Percentiles rank a stretch among this genome's conserved stretches.
phyloP scores from a whole-genome alignment of 805 yeast species.

The Danielozyma ontarioensis region DNA sequence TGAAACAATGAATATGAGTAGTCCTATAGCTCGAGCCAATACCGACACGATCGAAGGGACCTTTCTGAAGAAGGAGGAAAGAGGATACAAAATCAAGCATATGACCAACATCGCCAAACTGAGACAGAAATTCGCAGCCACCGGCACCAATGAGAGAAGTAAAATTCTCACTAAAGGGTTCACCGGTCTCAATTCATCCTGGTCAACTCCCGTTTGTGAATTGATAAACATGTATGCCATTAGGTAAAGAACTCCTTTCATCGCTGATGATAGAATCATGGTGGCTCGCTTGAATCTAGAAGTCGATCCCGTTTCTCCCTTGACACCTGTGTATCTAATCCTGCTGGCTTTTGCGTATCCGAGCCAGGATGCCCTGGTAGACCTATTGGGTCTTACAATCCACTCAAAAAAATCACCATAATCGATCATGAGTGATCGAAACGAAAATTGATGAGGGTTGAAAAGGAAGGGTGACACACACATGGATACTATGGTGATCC shows the following conservation, averaged over 20 bases:
- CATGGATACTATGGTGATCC: slow-evolving; percentile 43
- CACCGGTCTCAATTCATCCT: too few relatives aligned
- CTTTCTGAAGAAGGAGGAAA: slow-evolving; percentile 23
- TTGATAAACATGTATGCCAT: slow-evolving; percentile 77
- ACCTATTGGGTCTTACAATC: slow-evolving; percentile 70
- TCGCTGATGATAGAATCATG: slow-evolving; percentile 1
- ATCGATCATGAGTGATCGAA: slow-evolving; percentile 44
- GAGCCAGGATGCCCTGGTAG: slow-evolving; percentile 71
- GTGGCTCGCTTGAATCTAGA: neutral
- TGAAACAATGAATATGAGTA: slow-evolving; percentile 26
- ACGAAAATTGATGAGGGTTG: slow-evolving; percentile 50
- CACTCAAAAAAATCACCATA: slow-evolving; percentile 54
- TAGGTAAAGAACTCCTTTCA: slow-evolving; percentile 20
- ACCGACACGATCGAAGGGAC: slow-evolving; percentile 36
- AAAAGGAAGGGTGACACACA: slow-evolving; percentile 48
- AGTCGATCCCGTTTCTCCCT: slow-evolving; percentile 5
- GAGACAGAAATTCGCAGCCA: slow-evolving; percentile 18
- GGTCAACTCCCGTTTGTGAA: slow-evolving; percentile 75
- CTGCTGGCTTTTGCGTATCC: slow-evolving; percentile 42
- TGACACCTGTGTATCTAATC: slow-evolving; percentile 21
- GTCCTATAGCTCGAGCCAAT: slow-evolving; percentile 31
- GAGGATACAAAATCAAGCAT: slow-evolving; percentile 30
- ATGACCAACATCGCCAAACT: slow-evolving; percentile 27
- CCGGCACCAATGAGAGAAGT: slow-evolving; percentile 48
- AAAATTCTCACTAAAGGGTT: slow-evolving; percentile 56